phyloP scores from a whole-genome alignment of 768 basidiomycete species.

The Kwoniella sp. region DNA sequence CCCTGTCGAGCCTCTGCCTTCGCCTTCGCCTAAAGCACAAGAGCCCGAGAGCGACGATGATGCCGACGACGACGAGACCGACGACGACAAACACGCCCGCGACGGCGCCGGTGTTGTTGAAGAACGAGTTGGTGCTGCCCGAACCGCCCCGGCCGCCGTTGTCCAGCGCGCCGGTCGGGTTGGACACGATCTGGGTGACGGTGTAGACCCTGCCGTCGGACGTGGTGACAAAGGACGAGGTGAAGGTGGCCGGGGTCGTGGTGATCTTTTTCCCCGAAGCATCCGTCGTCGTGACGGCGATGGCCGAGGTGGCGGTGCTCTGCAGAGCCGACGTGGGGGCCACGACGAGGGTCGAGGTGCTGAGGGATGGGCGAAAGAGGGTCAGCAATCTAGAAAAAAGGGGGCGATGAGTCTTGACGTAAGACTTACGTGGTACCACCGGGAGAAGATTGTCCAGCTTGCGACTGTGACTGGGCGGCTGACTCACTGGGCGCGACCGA shows the following conservation, averaged over 20 bases:
- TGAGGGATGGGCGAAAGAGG: background rate
- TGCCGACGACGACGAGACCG: slow-evolving; percentile 59
- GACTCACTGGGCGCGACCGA: slow-evolving; percentile 12
- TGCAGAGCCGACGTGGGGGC: slow-evolving; percentile 17
- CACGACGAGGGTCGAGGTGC: slow-evolving; percentile 31
- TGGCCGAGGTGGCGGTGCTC: slow-evolving; percentile 33
- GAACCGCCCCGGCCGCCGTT: slow-evolving; percentile 20
- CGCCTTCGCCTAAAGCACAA: slow-evolving; percentile 49
- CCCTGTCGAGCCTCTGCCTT: slow-evolving; percentile 49
- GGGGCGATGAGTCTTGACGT: background rate
- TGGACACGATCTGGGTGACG: slow-evolving; percentile 47
- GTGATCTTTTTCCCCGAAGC: slow-evolving; percentile 29
- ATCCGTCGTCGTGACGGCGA: slow-evolving; percentile 41
- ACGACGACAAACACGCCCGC: slow-evolving; percentile 70
- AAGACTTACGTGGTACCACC: slow-evolving; percentile 7
- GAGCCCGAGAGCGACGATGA: slow-evolving; percentile 54
- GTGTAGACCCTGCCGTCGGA: slow-evolving; percentile 45
- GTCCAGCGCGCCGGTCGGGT: slow-evolving; percentile 46
- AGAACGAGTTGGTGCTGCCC: slow-evolving; percentile 56
- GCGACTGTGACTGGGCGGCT: slow-evolving; percentile 1
- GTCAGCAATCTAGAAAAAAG: background rate
- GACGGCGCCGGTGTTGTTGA: slow-evolving; percentile 67
- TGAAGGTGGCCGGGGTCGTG: slow-evolving; percentile 37
- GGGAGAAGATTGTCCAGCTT: slow-evolving; percentile 2
- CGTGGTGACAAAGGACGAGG: slow-evolving; percentile 38